These are phyloP conservation scores for Naganishia vaughanmartiniae DNA, from an alignment of 768 basidiomycete species.

Conservation along the genomic window DNA sequence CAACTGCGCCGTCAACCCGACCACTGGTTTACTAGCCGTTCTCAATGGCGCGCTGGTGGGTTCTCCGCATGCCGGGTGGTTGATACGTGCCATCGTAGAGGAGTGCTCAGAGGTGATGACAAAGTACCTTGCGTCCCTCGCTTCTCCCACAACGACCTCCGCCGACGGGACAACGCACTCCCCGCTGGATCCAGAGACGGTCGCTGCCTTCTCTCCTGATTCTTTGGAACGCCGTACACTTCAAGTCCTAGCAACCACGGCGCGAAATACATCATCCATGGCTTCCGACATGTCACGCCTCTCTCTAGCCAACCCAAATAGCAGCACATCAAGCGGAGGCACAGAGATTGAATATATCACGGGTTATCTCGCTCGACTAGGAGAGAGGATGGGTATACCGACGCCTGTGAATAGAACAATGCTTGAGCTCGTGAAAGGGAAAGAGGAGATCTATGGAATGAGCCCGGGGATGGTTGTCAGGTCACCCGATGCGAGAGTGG, in stretches of 20 bases:
- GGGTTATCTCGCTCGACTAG: constrained; percentile 72
- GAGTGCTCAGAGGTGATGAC: constrained; percentile 69
- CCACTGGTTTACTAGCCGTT: constrained; percentile 77
- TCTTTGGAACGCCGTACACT: constrained; percentile 62
- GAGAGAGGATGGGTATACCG: constrained; percentile 59
- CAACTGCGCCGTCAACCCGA: constrained; percentile 77
- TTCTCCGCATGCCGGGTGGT: constrained; percentile 54
- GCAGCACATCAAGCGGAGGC: constrained; percentile 22
- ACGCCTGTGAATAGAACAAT: constrained; percentile 57
- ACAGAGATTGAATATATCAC: constrained; percentile 83
- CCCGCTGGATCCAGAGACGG: constrained; percentile 50
- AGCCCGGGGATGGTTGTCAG: background rate
- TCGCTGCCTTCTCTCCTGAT: constrained; percentile 52
- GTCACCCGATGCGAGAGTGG: background rate
- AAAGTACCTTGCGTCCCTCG: constrained; percentile 43
- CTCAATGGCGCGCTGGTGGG: constrained; percentile 72
- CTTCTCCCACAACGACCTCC: background rate
- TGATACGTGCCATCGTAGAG: constrained; percentile 62
- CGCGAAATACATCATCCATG: constrained; percentile 75
- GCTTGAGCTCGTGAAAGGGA: constrained; percentile 46
- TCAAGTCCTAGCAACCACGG: constrained; percentile 62
- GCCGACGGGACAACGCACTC: background rate
- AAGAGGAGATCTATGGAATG: constrained; percentile 24
- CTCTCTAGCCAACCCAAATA: too few species aligned
- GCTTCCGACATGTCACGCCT: constrained; percentile 61